phyloP scores from a whole-genome alignment of 371 early-diverging fungal species.

The Actinomortierella wolfii region DNA sequence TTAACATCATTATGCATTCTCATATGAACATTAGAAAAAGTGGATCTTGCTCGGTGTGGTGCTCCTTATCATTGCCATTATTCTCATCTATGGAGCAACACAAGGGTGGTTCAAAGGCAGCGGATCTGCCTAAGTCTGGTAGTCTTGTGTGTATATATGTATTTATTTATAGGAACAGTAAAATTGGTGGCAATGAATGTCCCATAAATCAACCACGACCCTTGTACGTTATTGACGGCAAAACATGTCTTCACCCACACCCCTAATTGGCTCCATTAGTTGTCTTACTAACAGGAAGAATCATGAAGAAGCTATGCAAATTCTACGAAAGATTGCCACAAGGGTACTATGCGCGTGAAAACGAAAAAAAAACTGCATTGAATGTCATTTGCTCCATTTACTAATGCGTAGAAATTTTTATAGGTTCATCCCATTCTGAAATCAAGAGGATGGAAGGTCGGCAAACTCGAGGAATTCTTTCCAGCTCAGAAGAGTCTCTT shows the following conservation, averaged over 20 bases:
- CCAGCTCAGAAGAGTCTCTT: constrained; percentile 13
- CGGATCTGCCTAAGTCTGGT: no score
- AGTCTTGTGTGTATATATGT: no score
- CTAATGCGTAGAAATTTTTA: background rate
- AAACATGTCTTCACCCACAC: no score
- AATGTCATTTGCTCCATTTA: background rate
- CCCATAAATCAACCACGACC: no score
- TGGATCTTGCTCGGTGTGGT: constrained; percentile 28
- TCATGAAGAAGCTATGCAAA: constrained; percentile 33
- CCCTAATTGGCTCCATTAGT: no score
- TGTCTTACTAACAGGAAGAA: constrained; percentile 30
- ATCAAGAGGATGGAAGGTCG: constrained; percentile 23
- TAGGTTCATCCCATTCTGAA: constrained; percentile 38
- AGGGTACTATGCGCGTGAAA: constrained; percentile 12
- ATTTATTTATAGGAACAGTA: no score
- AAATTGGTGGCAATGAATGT: no score
- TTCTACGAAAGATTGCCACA: constrained; percentile 31
- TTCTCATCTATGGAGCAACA: constrained; percentile 23
- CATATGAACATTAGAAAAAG: constrained; percentile 17
- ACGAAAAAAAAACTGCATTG: background rate
- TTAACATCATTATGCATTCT: no score
- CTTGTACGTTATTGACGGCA: no score
- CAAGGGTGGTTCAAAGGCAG: constrained; percentile 27
- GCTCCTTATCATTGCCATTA: constrained; percentile 21
- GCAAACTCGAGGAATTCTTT: constrained; percentile 19